Base-by-base conservation (phyloP, 768 basidiomycete species). In the Lactifluus piperatus region DNA sequence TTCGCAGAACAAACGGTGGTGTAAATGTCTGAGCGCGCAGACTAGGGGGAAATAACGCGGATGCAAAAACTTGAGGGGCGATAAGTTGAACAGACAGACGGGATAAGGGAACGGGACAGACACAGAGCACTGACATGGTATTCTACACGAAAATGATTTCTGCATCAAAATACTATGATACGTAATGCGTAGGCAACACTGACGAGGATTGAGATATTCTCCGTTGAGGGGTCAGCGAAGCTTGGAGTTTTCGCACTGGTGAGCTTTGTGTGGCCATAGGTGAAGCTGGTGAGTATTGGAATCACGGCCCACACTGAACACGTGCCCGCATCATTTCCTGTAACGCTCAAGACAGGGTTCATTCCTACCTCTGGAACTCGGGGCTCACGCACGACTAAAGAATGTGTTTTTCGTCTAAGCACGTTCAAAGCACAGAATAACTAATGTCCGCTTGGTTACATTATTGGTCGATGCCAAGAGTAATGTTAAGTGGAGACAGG, bases 1-100 rank as follows among this genome's bases (percentile, higher is more conserved):
- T 65, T 2, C 77, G 72, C 9, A 75, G 69, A 24, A 76, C 68
- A 58, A 78, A 72, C 2, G 75, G 77, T 0, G 77, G 77, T n/a
- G 74, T 69, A 58, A 68, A 69, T 0, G 67, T 63, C 7, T 57
- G 66, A 11, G 66, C 64, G 16, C 62, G 64, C 16, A 74, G 68
- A 9, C 62, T 68, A 27, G 74, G 71, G 13, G 76, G 75, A 18
- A 74, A 66, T 14, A 74, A 48, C 0, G 73, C 69, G 0, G 75
- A 74, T 0, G 68, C 67, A 1, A 75, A 60, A 37, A 79, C 77
- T 77, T 63, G 29, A 11, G 13, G 26, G 20, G n/a, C n/a, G 20
- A 51, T 54, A 5, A 53, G 39, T 32, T n/a, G 29, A 27, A 14
- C 10, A 20, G 16, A 43, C 9, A 22, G 18, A 46, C 49, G 34